Percentiles rank a stretch among this genome's conserved stretches.
Evolutionary conservation across 2,329 filamentous ascomycete species (phyloP).

Genomic region (Sphaerulina populicola): DNA sequence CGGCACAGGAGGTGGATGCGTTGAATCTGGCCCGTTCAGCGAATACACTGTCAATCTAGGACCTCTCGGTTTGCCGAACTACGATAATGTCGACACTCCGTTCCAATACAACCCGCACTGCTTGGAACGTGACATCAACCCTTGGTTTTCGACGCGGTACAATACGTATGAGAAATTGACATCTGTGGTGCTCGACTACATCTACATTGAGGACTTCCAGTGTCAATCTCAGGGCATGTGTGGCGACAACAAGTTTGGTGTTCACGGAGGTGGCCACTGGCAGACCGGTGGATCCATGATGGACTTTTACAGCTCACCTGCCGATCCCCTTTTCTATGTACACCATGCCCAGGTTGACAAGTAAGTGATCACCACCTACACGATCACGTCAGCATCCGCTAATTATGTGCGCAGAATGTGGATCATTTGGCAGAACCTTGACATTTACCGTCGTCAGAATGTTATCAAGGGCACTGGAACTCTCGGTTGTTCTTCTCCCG

Average conservation of each 20-base stretch:
- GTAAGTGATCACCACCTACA: slow-evolving; percentile 3
- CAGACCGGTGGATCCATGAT: slow-evolving; percentile 40
- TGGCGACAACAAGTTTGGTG: slow-evolving; percentile 27
- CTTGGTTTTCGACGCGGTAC: slow-evolving; percentile 18
- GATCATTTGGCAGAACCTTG: slow-evolving; percentile 45
- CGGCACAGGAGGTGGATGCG: slow-evolving; percentile 50
- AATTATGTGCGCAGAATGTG: slow-evolving; percentile 40
- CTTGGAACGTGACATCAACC: slow-evolving; percentile 21
- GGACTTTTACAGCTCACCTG: slow-evolving; percentile 41
- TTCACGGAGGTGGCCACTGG: slow-evolving; percentile 43
- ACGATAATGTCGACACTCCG: slow-evolving; percentile 25
- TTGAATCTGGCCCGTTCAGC: slow-evolving; percentile 46
- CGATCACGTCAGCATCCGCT: slow-evolving; percentile 10
- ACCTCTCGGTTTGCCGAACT: slow-evolving; percentile 26
- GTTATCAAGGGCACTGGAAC: slow-evolving; percentile 41
- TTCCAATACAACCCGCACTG: slow-evolving; percentile 22
- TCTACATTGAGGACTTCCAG: slow-evolving; percentile 27
- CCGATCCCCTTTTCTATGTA: slow-evolving; percentile 44
- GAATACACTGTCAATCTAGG: slow-evolving; percentile 34
- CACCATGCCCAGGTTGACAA: slow-evolving; percentile 41
- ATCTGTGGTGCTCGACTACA: slow-evolving; percentile 15
- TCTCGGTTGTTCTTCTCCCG: slow-evolving; percentile 37
- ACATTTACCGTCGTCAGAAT: slow-evolving; percentile 34
- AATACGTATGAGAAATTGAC: slow-evolving; percentile 21
- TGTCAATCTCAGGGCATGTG: slow-evolving; percentile 27